Evolutionary conservation across 495 filamentous ascomycete genomes (phyloP), one percentile per base, ranked within the genome.

Genomic region (Penicillium riverlandense): DNA sequence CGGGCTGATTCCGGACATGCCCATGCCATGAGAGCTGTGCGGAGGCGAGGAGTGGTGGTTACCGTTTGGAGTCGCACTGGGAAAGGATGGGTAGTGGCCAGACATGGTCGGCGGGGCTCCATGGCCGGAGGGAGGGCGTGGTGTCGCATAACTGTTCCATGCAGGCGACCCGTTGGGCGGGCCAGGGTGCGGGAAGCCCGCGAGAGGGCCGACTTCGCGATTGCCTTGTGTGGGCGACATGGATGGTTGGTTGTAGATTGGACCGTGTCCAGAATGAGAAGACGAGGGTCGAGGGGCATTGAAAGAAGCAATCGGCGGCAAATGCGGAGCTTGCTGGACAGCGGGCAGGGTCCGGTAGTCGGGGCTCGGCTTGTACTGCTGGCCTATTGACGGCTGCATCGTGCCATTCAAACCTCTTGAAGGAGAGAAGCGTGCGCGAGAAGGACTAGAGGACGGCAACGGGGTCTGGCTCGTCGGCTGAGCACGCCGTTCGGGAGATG

Each of bases 1-100:
- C 5, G 88, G 88, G 12, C 87, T 90, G 31, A 88, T 63, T 6
- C 86, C 86, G 5, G 79, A 82, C 33, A 70, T 64, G 15, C 70
- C 50, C 35, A 84, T 71, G 41, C 76, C 75, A 72, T 78, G 57
- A 47, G 74, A 65, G 34, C 64, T 67, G 12, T 70, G 72, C 9
- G 66, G 66, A 35, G 71, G 61, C 9, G 69, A 66, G 7, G 67
- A 71, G 31, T 66, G 61, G 33, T 66, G 61, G 40, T 65, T 61
- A 51, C 62, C 55, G 43, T 61, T 62, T 28, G 66, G 49, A 9
- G 65, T 62, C 22, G 58, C 22, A 33, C 62, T 58, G 28, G 65
- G 60, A 37, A 69, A 61, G 8, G 62, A 62, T 11, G 58, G 52
- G 33, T 63, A 57, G 29, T 55, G 45, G 33, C 53, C 50, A 36